Evolutionary conservation across 768 basidiomycete species (phyloP).

Genomic region (Trametes gibbosa): DNA sequence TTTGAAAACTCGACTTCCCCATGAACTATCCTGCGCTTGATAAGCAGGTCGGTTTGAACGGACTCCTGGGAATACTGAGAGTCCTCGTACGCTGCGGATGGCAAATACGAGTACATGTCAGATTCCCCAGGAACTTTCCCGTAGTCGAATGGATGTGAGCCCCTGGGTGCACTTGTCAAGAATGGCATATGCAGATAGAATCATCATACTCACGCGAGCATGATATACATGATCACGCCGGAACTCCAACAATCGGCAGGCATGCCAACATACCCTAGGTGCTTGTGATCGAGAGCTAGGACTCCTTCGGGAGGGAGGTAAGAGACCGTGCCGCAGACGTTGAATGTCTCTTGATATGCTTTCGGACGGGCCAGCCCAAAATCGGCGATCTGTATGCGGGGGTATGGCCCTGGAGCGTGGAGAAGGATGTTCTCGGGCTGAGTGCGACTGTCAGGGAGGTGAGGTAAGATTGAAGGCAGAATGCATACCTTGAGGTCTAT

Average conservation of each 20-base stretch:
- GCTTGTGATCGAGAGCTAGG: constrained; percentile 70
- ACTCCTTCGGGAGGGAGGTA: constrained; percentile 87
- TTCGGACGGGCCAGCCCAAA: constrained; percentile 81
- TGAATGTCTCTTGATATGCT: constrained; percentile 78
- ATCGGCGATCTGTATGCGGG: constrained; percentile 81
- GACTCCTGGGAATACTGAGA: constrained; percentile 41
- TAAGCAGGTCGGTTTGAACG: constrained; percentile 49
- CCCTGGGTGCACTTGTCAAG: constrained; percentile 39
- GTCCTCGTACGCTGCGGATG: constrained; percentile 21
- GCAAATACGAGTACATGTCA: constrained; percentile 19
- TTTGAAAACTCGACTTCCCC: constrained; percentile 57
- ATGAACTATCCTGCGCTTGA: constrained; percentile 69
- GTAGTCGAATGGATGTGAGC: constrained; percentile 77
- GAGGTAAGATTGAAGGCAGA: background rate
- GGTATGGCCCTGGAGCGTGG: constrained; percentile 77
- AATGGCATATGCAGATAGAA: background rate
- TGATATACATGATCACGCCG: constrained; percentile 77
- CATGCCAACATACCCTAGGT: constrained; percentile 74
- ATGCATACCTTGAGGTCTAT: constrained; percentile 62
- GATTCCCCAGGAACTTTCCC: constrained; percentile 31
- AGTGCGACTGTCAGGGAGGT: constrained; percentile 22
- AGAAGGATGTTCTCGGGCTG: constrained; percentile 84
- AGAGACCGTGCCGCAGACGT: constrained; percentile 84
- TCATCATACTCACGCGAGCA: constrained; percentile 64
- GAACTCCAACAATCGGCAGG: constrained; percentile 91